Evolutionary conservation across 139 green algal species (phyloP).

Genomic region (Limnomonas spitsbergensis): DNA sequence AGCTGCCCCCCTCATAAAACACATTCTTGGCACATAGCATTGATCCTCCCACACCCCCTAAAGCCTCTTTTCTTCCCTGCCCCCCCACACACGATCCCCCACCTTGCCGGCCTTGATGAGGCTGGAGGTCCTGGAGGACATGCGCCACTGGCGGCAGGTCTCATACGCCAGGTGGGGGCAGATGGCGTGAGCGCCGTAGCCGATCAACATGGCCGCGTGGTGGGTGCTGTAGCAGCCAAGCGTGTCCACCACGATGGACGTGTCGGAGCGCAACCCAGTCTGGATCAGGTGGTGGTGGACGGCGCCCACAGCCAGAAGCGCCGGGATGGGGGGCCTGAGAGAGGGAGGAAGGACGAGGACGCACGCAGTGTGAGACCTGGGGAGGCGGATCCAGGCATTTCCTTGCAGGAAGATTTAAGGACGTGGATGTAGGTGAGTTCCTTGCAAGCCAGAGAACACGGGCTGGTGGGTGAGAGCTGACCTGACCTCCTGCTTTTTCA

Average conservation of each 20-base stretch:
- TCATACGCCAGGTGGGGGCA: constrained; percentile 97
- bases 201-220: constrained; percentile 49
- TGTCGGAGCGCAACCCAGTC: constrained; percentile 62
- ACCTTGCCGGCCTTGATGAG: constrained; percentile 74
- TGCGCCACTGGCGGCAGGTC: constrained; percentile 90
- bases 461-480: no score
- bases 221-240: constrained; percentile 54
- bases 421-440: no score
- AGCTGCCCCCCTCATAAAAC: no score
- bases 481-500: no score
- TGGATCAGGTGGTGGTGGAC: constrained; percentile 98
- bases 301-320: constrained; percentile 87
- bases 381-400: no score
- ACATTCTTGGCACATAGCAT: no score
- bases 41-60: no score
- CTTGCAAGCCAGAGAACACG: no score
- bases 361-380: no score
- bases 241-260: constrained; percentile 94
- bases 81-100: no score
- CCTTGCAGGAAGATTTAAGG: no score
- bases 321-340: constrained; percentile 75
- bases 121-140: constrained; percentile 67
- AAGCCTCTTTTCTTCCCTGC: no score
- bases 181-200: constrained; percentile 93
- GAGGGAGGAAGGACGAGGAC: constrained; percentile 4